Conservation (phyloP, 1,284 basidiomycete species). For the Pholiota adiposa region DNA sequence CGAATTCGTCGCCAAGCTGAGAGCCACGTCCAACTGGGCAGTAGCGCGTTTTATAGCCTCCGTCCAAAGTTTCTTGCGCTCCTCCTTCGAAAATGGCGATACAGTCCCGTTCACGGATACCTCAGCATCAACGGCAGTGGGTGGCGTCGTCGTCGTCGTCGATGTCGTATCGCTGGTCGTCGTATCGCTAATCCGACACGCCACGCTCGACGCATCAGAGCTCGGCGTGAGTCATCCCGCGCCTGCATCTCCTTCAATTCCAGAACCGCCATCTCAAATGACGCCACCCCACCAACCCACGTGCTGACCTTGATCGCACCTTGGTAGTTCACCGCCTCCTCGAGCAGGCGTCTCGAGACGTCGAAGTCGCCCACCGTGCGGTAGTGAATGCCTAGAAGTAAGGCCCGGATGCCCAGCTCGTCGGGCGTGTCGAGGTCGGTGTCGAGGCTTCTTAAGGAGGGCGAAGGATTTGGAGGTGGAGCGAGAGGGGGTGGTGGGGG, state of each 20-base stretch:
- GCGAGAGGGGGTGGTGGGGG: not conserved
- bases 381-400: conserved; percentile 70
- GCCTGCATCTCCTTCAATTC: conserved; percentile 35
- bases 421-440: conserved; percentile 67
- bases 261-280: conserved; percentile 70
- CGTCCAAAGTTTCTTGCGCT: conserved; percentile 47
- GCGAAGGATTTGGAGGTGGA: conserved; percentile 14
- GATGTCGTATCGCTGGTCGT: not conserved
- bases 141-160: not conserved
- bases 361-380: conserved; percentile 55
- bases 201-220: not conserved
- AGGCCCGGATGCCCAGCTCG: conserved; percentile 68
- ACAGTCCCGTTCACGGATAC: conserved; percentile 11
- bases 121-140: not conserved
- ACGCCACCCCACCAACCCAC: conserved; percentile 68
- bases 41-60: conserved; percentile 49
- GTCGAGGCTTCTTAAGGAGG: not conserved
- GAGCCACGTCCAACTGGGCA: conserved; percentile 55
- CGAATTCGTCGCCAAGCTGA: conserved; percentile 51
- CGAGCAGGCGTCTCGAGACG: conserved; percentile 50
- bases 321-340: conserved; percentile 51
- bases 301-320: conserved; percentile 49
- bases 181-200: too few species aligned
- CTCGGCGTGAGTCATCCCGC: not conserved
- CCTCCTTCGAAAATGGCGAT: conserved; percentile 18